phyloP scores from a whole-genome alignment of 306 rosid species.

The Quercus agrifolia region DNA sequence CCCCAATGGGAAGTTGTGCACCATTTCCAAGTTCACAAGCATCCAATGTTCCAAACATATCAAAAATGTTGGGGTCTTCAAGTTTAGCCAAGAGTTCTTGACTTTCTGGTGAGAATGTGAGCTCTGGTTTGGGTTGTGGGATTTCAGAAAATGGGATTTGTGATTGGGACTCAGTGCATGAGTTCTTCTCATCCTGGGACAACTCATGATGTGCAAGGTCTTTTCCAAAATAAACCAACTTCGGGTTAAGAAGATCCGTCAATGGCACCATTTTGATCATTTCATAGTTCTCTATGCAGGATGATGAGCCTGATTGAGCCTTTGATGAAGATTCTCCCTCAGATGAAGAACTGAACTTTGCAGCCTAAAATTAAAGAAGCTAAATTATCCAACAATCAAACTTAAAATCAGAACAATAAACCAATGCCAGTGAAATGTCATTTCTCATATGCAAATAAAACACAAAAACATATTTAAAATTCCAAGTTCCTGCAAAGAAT shows the following conservation, averaged over 20 bases:
- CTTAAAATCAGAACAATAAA: not conserved
- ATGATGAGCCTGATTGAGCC: constrained; percentile 33
- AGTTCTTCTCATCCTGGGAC: constrained; percentile 24
- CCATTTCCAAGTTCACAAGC: constrained; percentile 39
- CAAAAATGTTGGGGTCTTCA: constrained; percentile 37
- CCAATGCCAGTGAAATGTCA: too few species aligned
- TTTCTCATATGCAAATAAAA: not conserved
- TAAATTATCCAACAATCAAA: not conserved
- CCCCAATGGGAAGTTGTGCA: constrained; percentile 25
- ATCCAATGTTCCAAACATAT: constrained; percentile 37
- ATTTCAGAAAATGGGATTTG: constrained; percentile 32
- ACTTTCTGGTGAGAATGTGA: constrained; percentile 40
- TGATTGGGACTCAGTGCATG: constrained; percentile 23
- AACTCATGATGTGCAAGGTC: constrained; percentile 34
- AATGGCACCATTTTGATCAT: constrained; percentile 49
- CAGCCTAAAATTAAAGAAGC: constrained; percentile 33
- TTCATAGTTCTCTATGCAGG: constrained; percentile 31
- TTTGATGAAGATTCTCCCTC: constrained; percentile 58
- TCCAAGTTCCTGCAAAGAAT: not conserved
- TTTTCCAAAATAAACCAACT: constrained; percentile 22
- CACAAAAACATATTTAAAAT: not conserved
- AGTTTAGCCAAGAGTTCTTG: constrained; percentile 40
- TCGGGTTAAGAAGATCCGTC: constrained; percentile 49
- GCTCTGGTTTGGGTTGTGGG: constrained; percentile 36
- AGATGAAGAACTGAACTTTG: constrained; percentile 53